A percentile compares a stretch with the other conserved stretches of the same genome.
These are phyloP conservation scores for Boeremia exigua DNA, from an alignment of 2,329 filamentous ascomycete species.

Conservation along the genomic window DNA sequence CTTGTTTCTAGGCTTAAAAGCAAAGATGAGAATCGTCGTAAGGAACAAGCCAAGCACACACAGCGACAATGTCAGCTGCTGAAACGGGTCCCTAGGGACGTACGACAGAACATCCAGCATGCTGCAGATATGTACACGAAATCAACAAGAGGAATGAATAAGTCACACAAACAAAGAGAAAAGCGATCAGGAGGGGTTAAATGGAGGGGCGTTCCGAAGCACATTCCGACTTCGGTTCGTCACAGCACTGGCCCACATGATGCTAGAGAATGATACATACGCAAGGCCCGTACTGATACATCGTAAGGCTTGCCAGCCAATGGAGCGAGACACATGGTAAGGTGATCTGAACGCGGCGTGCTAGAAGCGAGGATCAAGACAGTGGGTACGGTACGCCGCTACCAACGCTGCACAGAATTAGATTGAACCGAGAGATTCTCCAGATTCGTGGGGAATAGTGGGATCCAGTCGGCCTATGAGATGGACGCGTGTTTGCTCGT, in stretches of 20 bases:
- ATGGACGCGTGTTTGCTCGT: slow-evolving; percentile 36
- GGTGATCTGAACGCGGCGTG: slow-evolving; percentile 29
- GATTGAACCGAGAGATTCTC: slow-evolving; percentile 37
- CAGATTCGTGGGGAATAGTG: slow-evolving; percentile 26
- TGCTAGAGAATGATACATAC: slow-evolving; percentile 30
- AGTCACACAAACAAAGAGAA: slow-evolving; percentile 20
- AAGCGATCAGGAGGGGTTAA: slow-evolving; percentile 33
- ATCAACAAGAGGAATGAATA: slow-evolving; percentile 16
- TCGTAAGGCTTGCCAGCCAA: slow-evolving; percentile 36
- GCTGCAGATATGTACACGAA: slow-evolving; percentile 17
- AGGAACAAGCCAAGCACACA: slow-evolving; percentile 42
- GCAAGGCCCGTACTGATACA: slow-evolving; percentile 21
- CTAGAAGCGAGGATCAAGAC: slow-evolving; percentile 14
- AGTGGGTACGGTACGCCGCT: slow-evolving; percentile 22
- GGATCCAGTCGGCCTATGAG: slow-evolving; percentile 39
- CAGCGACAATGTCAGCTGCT: slow-evolving; percentile 37
- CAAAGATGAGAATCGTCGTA: slow-evolving; percentile 37
- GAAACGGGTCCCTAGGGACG: slow-evolving; percentile 42
- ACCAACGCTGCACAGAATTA: slow-evolving; percentile 42
- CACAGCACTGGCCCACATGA: slow-evolving; percentile 42
- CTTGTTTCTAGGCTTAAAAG: slow-evolving; percentile 34
- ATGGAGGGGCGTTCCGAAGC: slow-evolving; percentile 32
- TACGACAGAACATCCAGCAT: slow-evolving; percentile 41
- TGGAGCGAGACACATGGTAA: slow-evolving; percentile 42
- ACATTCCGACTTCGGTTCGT: slow-evolving; percentile 46